A percentile compares a stretch with the other conserved stretches of the same genome.
Evolutionary conservation across 2,329 filamentous ascomycete species (phyloP).

Genomic region (Tolypocladium ophioglossoides): DNA sequence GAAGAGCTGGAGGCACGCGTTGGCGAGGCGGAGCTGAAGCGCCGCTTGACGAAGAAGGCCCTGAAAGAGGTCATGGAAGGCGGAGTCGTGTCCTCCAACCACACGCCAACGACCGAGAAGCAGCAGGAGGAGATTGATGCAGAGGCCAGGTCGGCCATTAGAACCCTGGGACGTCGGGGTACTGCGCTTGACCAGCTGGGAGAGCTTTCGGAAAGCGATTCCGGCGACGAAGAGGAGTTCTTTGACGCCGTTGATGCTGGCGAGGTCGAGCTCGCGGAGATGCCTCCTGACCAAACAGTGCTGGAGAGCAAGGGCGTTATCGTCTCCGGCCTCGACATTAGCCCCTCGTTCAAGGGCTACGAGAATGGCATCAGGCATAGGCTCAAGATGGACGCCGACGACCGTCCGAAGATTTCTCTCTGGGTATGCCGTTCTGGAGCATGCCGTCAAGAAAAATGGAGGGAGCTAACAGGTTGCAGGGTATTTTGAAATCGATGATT

Average conservation of each 20-base stretch:
- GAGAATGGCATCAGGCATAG: constrained; percentile 74
- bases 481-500: constrained; percentile 98
- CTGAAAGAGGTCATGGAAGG: constrained; percentile 73
- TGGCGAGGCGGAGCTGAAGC: constrained; percentile 82
- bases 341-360: constrained; percentile 75
- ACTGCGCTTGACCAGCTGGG: constrained; percentile 61
- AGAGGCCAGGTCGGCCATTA: constrained; percentile 26
- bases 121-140: constrained; percentile 21
- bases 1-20: constrained; percentile 82
- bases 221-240: constrained; percentile 82
- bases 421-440: constrained; percentile 56
- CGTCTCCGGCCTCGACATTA: constrained; percentile 50
- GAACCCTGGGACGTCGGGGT: constrained; percentile 42
- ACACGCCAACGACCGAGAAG: constrained; percentile 16
- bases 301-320: constrained; percentile 32
- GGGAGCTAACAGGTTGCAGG: constrained; percentile 38
- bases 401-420: constrained; percentile 86
- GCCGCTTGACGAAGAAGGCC: constrained; percentile 79
- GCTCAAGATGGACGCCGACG: constrained; percentile 82
- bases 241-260: constrained; percentile 95
- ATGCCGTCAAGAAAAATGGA: no score
- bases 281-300: constrained; percentile 40
- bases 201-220: constrained; percentile 69
- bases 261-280: constrained; percentile 68
- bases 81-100: constrained; percentile 23